Evolutionary conservation across 2,329 filamentous ascomycete species (phyloP).

Genomic region (Neonectria magnoliae): DNA sequence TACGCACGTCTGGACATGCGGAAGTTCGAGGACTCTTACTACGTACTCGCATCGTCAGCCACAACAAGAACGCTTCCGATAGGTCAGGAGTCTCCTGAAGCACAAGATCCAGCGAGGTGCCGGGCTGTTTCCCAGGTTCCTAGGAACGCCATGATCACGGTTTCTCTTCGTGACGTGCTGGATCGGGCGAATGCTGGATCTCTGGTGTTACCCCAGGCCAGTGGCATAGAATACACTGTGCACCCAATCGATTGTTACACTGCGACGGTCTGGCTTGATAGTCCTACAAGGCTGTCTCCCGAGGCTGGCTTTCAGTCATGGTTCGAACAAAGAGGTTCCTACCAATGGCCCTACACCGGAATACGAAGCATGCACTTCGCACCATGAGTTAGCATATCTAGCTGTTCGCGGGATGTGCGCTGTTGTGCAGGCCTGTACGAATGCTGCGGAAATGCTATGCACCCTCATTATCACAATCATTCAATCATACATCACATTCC

Average conservation of each 20-base stretch:
- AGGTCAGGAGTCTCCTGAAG: neutral
- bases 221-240: constrained; percentile 5
- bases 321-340: neutral
- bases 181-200: constrained; percentile 39
- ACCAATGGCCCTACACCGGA: neutral
- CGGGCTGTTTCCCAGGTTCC: constrained; percentile 6
- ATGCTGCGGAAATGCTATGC: neutral
- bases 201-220: constrained; percentile 32
- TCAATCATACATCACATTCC: neutral
- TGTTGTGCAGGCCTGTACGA: constrained; percentile 8
- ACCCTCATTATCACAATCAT: neutral
- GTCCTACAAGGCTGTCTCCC: neutral
- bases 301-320: neutral
- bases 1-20: neutral
- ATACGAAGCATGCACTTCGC: neutral
- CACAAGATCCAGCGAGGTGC: constrained; percentile 12
- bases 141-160: constrained; percentile 28
- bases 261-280: neutral
- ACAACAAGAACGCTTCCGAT: neutral
- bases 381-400: neutral
- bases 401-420: neutral
- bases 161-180: constrained; percentile 32
- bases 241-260: constrained; percentile 22
- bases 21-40: neutral
- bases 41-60: neutral